Evolutionary conservation across 768 basidiomycete species (phyloP).

Genomic region (Xanthoconium stramineum): DNA sequence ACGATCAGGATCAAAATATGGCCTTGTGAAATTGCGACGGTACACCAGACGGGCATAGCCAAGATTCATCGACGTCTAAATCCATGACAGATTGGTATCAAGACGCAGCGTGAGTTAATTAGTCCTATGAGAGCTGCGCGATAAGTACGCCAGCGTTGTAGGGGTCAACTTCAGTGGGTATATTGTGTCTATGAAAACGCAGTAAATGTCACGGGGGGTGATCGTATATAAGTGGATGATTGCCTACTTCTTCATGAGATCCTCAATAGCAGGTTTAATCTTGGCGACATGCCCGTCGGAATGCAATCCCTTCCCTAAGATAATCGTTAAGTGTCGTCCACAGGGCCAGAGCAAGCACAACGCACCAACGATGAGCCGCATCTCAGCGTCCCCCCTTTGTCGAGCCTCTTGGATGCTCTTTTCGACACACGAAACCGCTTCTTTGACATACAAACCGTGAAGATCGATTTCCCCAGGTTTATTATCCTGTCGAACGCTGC

Average conservation of each 20-base stretch:
- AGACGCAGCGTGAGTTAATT: not conserved
- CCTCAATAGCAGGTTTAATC: conserved; percentile 89
- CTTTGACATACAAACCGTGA: conserved; percentile 92
- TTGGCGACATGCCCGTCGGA: conserved; percentile 74
- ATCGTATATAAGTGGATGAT: not conserved
- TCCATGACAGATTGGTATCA: not conserved
- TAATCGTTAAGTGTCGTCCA: not conserved
- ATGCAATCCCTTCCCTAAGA: conserved; percentile 81
- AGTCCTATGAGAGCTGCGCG: conserved; percentile 44
- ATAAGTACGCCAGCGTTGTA: conserved; percentile 82
- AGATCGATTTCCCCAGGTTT: conserved; percentile 77
- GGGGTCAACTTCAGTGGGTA: conserved; percentile 74
- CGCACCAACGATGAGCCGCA: conserved; percentile 84
- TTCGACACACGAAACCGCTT: conserved; percentile 78
- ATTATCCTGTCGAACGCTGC: conserved; percentile 46
- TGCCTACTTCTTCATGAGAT: conserved; percentile 74
- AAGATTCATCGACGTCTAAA: not conserved
- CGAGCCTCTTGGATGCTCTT: conserved; percentile 66
- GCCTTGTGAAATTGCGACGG: not conserved
- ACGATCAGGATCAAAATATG: not conserved
- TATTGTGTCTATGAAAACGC: conserved; percentile 51
- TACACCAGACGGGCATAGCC: not conserved
- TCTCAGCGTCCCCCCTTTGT: conserved; percentile 53
- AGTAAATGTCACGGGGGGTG: not conserved
- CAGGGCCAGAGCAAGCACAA: conserved; percentile 6